phyloP scores from a whole-genome alignment of 2,329 filamentous ascomycete species.

The Thelonectria olida region DNA sequence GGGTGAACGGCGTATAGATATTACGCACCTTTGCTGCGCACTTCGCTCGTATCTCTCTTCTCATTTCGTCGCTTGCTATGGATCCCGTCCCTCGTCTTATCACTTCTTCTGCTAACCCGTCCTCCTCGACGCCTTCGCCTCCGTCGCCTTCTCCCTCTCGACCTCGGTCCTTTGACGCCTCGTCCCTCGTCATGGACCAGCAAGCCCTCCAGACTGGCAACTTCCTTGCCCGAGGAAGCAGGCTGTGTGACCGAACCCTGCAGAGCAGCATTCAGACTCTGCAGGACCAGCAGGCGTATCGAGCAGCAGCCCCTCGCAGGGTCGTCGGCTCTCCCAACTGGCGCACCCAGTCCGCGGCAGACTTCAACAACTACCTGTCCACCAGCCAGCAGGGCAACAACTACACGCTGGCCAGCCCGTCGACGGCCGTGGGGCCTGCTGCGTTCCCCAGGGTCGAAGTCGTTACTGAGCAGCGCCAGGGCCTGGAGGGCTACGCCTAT shows the following conservation, averaged over 20 bases:
- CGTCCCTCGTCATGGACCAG: constrained; percentile 7
- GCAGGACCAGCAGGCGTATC: constrained; percentile 7
- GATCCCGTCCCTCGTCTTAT: constrained; percentile 4
- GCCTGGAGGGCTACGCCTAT: constrained; percentile 53
- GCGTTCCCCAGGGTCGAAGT: background rate
- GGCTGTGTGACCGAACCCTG: constrained; percentile 8
- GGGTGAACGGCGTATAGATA: constrained; percentile 13
- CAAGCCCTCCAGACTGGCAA: no score
- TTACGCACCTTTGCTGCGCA: constrained; percentile 6
- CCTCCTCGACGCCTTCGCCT: background rate
- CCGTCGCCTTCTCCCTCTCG: constrained; percentile 1
- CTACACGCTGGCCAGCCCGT: constrained; percentile 22
- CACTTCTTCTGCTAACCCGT: background rate
- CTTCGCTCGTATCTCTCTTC: background rate
- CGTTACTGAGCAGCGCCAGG: background rate
- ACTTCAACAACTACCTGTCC: constrained; percentile 7
- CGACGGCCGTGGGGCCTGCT: background rate
- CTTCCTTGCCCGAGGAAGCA: background rate
- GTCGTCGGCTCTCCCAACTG: constrained; percentile 33
- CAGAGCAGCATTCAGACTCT: constrained; percentile 19
- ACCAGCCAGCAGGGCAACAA: constrained; percentile 5
- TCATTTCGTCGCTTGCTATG: constrained; percentile 1
- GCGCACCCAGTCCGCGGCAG: constrained; percentile 23
- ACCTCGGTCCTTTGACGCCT: background rate
- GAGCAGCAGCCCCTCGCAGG: constrained; percentile 31